A percentile compares a stretch with the other conserved stretches of the same genome.
phyloP scores from a whole-genome alignment of 2,329 filamentous ascomycete species.

The Hymenoscyphus fraxineus region DNA sequence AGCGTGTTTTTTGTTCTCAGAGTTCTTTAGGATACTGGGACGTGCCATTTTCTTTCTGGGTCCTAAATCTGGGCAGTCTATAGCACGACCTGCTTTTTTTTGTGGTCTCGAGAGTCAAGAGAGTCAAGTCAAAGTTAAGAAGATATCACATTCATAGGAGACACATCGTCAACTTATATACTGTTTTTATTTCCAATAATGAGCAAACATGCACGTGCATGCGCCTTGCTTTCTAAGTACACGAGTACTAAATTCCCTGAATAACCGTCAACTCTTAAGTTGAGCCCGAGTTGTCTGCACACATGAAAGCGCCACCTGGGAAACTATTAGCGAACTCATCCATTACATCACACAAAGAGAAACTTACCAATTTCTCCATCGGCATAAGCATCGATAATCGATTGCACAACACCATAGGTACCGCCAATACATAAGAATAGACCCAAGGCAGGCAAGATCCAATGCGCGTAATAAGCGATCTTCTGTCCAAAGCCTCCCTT shows the following conservation, averaged over 20 bases:
- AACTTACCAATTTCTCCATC: constrained; percentile 25
- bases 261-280: background rate
- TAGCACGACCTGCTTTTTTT: too few species aligned
- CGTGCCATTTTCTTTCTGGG: too few species aligned
- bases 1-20: too few species aligned
- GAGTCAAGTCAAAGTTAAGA: too few species aligned
- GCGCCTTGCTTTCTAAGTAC: background rate
- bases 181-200: background rate
- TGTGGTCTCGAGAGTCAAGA: too few species aligned
- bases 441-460: constrained; percentile 36
- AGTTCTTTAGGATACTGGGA: too few species aligned
- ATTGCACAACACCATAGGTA: constrained; percentile 45
- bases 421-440: constrained; percentile 41
- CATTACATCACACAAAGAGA: background rate
- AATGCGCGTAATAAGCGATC: constrained; percentile 34
- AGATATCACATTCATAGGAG: background rate
- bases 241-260: background rate
- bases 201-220: background rate
- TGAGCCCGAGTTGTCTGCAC: constrained; percentile 41
- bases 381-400: constrained; percentile 50
- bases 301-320: constrained; percentile 42
- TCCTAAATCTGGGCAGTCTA: too few species aligned
- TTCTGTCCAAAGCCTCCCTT: constrained; percentile 34
- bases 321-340: background rate
- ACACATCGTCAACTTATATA: background rate